phyloP scores from a whole-genome alignment of 306 rosid species.

The Delonix regia region DNA sequence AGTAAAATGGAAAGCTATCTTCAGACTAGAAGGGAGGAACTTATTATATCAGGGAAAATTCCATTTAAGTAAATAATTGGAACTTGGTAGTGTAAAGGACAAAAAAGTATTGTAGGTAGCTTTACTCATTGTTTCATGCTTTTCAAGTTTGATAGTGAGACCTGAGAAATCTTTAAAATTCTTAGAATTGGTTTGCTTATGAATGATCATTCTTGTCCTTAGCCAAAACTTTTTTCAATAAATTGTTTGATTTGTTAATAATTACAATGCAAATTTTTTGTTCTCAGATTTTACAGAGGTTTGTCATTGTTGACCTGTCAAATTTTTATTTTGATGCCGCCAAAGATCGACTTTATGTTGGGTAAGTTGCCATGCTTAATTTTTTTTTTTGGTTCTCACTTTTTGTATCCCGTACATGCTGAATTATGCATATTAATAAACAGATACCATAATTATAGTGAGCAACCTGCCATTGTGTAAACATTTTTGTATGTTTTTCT shows the following conservation, averaged over 20 bases:
- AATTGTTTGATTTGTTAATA: constrained; percentile 29
- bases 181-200: constrained; percentile 13
- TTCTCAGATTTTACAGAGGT: constrained; percentile 90
- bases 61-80: background rate
- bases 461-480: background rate
- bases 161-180: background rate
- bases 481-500: constrained; percentile 10
- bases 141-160: background rate
- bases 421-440: constrained; percentile 1
- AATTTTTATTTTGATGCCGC: constrained; percentile 94
- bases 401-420: background rate
- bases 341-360: constrained; percentile 97
- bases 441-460: background rate
- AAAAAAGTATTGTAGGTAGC: background rate
- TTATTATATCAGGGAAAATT: background rate
- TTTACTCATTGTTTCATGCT: background rate
- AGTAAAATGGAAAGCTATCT: background rate
- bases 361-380: constrained; percentile 51
- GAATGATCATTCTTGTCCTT: constrained; percentile 25
- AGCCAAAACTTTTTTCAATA: constrained; percentile 26
- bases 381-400: background rate
- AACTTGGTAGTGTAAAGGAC: background rate
- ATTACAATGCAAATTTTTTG: constrained; percentile 4
- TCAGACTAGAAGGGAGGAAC: constrained; percentile 8
- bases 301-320: constrained; percentile 92